Base-by-base conservation (phyloP, 129 eudicot genomes). In the Erigeron canadensis region DNA sequence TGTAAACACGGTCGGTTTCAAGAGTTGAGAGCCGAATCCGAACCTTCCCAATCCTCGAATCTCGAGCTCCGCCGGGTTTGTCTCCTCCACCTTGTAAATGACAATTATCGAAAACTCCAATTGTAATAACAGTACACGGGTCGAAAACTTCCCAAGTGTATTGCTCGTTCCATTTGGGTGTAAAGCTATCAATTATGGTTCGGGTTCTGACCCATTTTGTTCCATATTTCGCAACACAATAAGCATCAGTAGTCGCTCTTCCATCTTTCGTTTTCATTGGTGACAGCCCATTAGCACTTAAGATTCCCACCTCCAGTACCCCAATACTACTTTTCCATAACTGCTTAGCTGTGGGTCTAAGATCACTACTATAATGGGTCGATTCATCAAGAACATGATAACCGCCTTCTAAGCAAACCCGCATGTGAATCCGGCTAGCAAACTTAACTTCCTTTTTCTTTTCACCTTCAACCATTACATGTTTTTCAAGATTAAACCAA, bases 401-500 rank as follows among this genome's bases (percentile, higher is more conserved):
- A 39, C 87, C 87, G 16, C 87, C 87, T 79, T 83, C 87, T 74
- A 83, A 63, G 72, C 81, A 79, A 54, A 83, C 75, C 23, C 87
- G 70, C 79, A 76, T 51, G 69, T 79, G 84, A 72, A 83, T 61
- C 76, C 78, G 69, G 75, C 87, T 83, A 21, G 73, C 73, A 9
- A 68, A 68, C 23, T 50, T 68, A 50, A 48, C 73, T n/a, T 68
- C 61, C 34, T 37, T 68, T 5, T 68, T 68, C 73, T 28, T n/a
- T 9, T 68, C 73, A n/a, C 73, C 73, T 55, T 83, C 87, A 16
- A 77, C 50, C 57, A 80, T 10, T 15, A 69, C 67, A 72, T 84
- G 88, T 34, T 84, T 84, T 63, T 80, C 85, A 22, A 84, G 84
- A 58, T 74, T 84, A 81, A 67, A 80, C 88, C 88, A 84, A 68